Base-by-base conservation (phyloP, 805 yeast species). In the Isabelozyma gotoi region DNA sequence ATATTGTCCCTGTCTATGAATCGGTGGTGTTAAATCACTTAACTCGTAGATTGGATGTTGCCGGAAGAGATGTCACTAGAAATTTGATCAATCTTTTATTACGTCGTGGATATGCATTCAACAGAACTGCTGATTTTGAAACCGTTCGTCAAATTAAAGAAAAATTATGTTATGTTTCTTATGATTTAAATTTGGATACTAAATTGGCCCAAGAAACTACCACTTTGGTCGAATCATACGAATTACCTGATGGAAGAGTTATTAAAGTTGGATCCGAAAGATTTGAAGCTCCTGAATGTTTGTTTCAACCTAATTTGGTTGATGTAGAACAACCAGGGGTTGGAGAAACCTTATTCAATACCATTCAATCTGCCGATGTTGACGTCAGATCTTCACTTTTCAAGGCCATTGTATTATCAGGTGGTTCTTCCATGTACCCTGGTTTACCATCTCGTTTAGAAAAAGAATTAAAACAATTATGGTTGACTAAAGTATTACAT, bases 341-440 rank as follows among this genome's bases (percentile, higher is more conserved):
- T 42, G 98, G 97, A 47, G 99, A 94, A 68, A 76, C 85, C 29
- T 74, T 92, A 46, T 94, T 91, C 74, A 88, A 89, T 64, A 88
- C 96, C 3, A 84, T 94, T 51, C 98, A 94, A 74, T 72, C 91
- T 5, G 97, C 98, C 35, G 98, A 94, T 60, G 85, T 94, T 39
- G 99, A 94, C 63, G 81, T 94, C 41, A 83, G 97, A 68, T 77
- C 96, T 5, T 79, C 96, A 1, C 76, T 94, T 47, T 94, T 80
- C 71, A 88, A 85, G 60, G 96, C 97, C 2, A 87, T 94, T 63
- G 98, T 94, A 20, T 77, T 94, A 36, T 88, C 96, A 5, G 99
- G 99, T 63, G 99, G 99, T 45, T 91, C 98, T 1, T 86, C 96
- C 40, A 94, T 94, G 99, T 94, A 94, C 62, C 98, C 99, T 1